Percentiles rank a stretch among this genome's conserved stretches.
Conservation (phyloP, 257 asterid species). For the Ocimum tenuiflorum region DNA sequence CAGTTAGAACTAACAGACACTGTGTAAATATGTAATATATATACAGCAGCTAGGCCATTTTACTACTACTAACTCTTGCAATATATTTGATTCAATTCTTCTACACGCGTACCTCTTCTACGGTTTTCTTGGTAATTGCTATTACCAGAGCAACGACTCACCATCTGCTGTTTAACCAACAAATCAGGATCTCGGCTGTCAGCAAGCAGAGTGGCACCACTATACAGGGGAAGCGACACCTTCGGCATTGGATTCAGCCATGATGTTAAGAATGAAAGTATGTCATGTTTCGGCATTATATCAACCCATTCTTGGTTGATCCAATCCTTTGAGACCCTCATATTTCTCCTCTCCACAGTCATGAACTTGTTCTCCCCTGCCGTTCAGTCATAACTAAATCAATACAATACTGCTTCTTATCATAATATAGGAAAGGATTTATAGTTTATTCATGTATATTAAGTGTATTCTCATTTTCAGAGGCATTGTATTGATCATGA, state of each 20-base stretch:
- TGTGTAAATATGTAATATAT: not conserved
- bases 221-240: not conserved
- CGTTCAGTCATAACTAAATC: not conserved
- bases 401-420: not conserved
- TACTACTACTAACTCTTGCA: not conserved
- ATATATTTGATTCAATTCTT: not conserved
- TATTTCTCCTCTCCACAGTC: constrained; percentile 29
- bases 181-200: not conserved
- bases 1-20: too few species aligned
- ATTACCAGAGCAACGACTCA: not conserved
- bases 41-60: not conserved
- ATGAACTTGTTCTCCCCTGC: constrained; percentile 41
- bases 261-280: constrained; percentile 32
- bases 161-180: not conserved
- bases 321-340: constrained; percentile 61
- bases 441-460: too few species aligned
- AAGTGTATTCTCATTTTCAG: not conserved
- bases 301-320: constrained; percentile 39
- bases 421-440: too few species aligned
- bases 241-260: not conserved
- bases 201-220: too few species aligned
- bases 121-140: not conserved
- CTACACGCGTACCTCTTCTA: constrained; percentile 5
- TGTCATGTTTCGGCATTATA: constrained; percentile 30
- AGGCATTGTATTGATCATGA: not conserved